Conservation (phyloP, 108 stramenopile species). For the Nitzschia palea region DNA sequence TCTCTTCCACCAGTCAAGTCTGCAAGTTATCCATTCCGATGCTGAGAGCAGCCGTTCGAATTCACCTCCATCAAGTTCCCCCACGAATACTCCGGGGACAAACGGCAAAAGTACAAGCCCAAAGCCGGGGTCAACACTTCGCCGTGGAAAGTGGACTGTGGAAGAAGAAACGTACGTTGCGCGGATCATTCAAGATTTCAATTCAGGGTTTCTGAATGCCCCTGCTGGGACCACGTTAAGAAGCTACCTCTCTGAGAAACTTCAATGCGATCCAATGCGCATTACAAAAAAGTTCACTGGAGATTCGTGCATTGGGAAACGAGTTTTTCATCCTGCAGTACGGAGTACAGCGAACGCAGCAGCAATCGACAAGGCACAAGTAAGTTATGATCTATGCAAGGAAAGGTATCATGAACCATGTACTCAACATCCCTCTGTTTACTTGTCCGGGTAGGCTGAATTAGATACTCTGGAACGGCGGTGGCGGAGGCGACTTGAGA, state of each 20-base stretch:
- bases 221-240: slow-evolving; percentile 95
- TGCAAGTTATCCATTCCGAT: too few species aligned
- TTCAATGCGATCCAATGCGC: slow-evolving; percentile 99
- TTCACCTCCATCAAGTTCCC: neutral
- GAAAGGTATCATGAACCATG: too few species aligned
- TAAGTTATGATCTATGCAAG: slow-evolving; percentile 32
- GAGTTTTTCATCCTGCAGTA: slow-evolving; percentile 81
- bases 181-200: slow-evolving; percentile 92
- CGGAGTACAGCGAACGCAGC: slow-evolving; percentile 52
- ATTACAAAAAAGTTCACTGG: slow-evolving; percentile 99
- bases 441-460: slow-evolving; percentile 68
- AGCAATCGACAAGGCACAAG: slow-evolving; percentile 73
- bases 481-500: slow-evolving; percentile 72
- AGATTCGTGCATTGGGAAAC: slow-evolving; percentile 92
- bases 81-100: neutral
- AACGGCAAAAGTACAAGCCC: neutral
- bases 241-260: slow-evolving; percentile 91
- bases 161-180: slow-evolving; percentile 97
- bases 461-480: slow-evolving; percentile 62
- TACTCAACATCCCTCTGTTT: too few species aligned
- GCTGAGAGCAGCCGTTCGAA: neutral
- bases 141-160: slow-evolving; percentile 91
- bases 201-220: slow-evolving; percentile 89
- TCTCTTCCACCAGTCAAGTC: too few species aligned
- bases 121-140: slow-evolving; percentile 37